phyloP scores from a whole-genome alignment of 1,284 basidiomycete species.

The Pyrrhoderma noxium region DNA sequence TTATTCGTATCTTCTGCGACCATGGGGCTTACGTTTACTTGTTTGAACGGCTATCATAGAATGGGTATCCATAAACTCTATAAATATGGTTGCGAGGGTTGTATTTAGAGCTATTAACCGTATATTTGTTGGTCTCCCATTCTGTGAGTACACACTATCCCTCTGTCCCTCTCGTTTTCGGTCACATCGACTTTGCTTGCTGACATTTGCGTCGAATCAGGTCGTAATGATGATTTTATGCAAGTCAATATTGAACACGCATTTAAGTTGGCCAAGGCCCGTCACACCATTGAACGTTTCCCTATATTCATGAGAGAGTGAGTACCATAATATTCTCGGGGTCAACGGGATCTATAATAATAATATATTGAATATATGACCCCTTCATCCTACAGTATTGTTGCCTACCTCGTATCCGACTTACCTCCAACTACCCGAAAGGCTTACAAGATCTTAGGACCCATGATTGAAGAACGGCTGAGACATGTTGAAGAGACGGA shows the following conservation, averaged over 20 bases:
- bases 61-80: constrained; percentile 31
- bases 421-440: constrained; percentile 16
- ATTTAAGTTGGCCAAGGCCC: constrained; percentile 26
- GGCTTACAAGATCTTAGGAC: constrained; percentile 26
- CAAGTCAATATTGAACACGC: constrained; percentile 30
- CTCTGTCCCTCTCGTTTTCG: background rate
- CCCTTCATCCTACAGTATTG: background rate
- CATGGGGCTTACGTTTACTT: constrained; percentile 22
- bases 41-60: constrained; percentile 23
- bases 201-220: constrained; percentile 22
- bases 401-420: constrained; percentile 5
- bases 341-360: too few relatives aligned
- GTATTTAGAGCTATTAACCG: constrained; percentile 34
- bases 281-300: constrained; percentile 27
- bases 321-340: constrained; percentile 31
- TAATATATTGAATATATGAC: background rate
- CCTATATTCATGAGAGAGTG: constrained; percentile 36
- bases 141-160: constrained; percentile 27
- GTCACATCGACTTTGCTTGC: too few relatives aligned
- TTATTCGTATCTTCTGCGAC: background rate
- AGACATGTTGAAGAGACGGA: constrained; percentile 27
- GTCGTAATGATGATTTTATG: constrained; percentile 33
- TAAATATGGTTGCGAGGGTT: constrained; percentile 32
- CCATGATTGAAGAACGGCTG: constrained; percentile 33
- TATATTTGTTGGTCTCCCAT: constrained; percentile 34